These are phyloP conservation scores for Sequoiadendron giganteum DNA, from an alignment of 75 land plant genomes.

Conservation along the genomic window DNA sequence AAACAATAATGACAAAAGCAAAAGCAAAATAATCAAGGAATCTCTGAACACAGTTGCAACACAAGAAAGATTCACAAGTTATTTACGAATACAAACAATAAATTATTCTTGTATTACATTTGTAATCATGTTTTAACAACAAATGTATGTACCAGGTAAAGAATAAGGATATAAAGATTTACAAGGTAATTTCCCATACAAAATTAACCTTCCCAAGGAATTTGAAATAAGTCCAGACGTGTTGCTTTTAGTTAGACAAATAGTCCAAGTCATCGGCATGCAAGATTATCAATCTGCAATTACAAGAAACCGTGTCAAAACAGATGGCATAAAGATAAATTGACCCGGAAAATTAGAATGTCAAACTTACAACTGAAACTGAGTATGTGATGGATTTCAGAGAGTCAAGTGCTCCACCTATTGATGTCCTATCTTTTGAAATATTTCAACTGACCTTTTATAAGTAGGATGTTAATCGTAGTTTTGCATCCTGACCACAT, in stretches of 20 bases:
- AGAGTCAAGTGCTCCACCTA: background rate
- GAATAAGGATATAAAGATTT: background rate
- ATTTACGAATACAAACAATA: background rate
- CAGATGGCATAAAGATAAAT: background rate
- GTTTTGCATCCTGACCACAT: background rate
- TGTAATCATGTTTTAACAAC: background rate
- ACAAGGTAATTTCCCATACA: background rate
- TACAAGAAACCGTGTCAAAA: background rate
- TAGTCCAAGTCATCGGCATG: background rate
- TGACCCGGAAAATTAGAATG: background rate
- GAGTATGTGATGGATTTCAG: background rate
- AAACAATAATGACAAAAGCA: background rate
- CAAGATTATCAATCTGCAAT: background rate
- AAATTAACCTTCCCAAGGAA: constrained; percentile 5
- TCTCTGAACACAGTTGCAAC: background rate
- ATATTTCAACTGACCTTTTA: background rate
- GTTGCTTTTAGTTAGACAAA: background rate
- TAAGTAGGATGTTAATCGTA: background rate
- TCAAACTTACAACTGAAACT: background rate
- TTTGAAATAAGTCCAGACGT: background rate
- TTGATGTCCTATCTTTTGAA: too few relatives aligned
- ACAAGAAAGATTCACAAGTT: background rate
- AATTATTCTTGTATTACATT: background rate
- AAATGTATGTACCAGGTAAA: background rate
- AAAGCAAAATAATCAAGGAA: background rate